These are phyloP conservation scores for Blastobotrys peoriensis DNA, from an alignment of 805 yeast genomes.

Conservation along the genomic window DNA sequence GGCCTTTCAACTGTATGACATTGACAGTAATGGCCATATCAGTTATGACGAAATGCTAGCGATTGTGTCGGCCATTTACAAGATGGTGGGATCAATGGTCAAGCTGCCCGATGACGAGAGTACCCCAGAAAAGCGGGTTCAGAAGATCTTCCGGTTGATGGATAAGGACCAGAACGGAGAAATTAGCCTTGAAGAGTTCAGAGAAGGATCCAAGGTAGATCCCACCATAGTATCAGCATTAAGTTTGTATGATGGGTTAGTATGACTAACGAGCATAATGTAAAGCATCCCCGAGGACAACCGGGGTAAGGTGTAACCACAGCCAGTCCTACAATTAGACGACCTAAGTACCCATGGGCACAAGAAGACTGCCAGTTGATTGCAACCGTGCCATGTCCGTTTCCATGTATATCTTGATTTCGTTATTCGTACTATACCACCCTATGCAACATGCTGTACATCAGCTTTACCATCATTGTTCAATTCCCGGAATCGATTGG, in stretches of 20 bases:
- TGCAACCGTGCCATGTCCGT: too few relatives aligned
- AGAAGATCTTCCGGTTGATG: slow-evolving; percentile 69
- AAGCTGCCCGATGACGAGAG: slow-evolving; percentile 80
- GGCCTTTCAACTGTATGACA: slow-evolving; percentile 86
- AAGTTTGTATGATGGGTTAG: slow-evolving; percentile 74
- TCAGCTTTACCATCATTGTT: too few relatives aligned
- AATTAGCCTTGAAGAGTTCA: slow-evolving; percentile 78
- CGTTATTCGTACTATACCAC: too few relatives aligned
- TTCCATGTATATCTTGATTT: too few relatives aligned
- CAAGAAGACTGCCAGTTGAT: too few relatives aligned
- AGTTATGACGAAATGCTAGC: slow-evolving; percentile 71
- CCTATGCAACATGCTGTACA: too few relatives aligned
- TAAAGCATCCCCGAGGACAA: too few relatives aligned
- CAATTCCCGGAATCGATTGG: neutral
- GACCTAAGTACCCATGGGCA: too few relatives aligned
- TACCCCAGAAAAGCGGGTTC: slow-evolving; percentile 83
- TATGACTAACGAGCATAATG: too few relatives aligned
- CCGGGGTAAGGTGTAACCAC: too few relatives aligned
- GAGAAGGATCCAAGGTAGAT: slow-evolving; percentile 71
- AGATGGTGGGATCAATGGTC: slow-evolving; percentile 95
- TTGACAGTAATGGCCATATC: slow-evolving; percentile 70
- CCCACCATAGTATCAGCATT: slow-evolving; percentile 71
- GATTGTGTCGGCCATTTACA: slow-evolving; percentile 78
- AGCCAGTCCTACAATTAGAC: too few relatives aligned
- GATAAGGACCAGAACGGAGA: slow-evolving; percentile 64